Evolutionary conservation across 129 eudicot genomes (phyloP).

Genomic region (Kitagawia praeruptora): DNA sequence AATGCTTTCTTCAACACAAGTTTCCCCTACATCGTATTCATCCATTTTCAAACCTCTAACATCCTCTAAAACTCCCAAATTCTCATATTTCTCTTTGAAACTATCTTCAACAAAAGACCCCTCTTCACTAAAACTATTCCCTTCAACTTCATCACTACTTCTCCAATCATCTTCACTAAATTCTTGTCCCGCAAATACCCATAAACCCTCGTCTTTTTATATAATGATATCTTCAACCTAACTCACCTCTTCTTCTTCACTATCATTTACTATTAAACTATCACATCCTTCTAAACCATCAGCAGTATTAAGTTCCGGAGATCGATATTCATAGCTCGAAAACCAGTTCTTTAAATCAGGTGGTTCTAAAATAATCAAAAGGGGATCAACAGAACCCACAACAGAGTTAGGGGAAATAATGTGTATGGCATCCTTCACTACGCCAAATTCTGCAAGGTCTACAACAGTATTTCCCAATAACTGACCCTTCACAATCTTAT

Average conservation of each 20-base stretch:
- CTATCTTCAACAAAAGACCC: slow-evolving; percentile 13
- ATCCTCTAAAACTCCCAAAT: background rate
- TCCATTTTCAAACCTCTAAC: background rate
- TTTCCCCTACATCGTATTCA: background rate
- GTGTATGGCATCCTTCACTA: too few species aligned
- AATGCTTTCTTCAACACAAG: slow-evolving; percentile 4
- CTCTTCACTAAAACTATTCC: slow-evolving; percentile 13
- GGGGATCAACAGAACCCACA: slow-evolving; percentile 25
- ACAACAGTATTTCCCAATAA: too few species aligned
- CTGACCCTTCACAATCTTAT: too few species aligned
- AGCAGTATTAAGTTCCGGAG: slow-evolving; percentile 27
- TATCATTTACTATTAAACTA: slow-evolving; percentile 2
- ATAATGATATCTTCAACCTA: slow-evolving; percentile 3
- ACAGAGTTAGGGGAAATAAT: too few species aligned
- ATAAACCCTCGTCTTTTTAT: background rate
- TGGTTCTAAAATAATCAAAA: slow-evolving; percentile 32
- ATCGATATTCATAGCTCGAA: slow-evolving; percentile 45
- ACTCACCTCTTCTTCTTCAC: background rate
- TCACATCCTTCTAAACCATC: slow-evolving; percentile 18
- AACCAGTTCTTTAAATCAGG: slow-evolving; percentile 49
- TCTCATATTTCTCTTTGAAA: slow-evolving; percentile 11
- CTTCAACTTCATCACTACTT: slow-evolving; percentile 1
- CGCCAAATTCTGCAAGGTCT: too few species aligned
- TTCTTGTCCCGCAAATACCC: background rate
- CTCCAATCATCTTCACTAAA: background rate